Conservation (phyloP, 1,139 yeast species). For the Pichia sp. region DNA sequence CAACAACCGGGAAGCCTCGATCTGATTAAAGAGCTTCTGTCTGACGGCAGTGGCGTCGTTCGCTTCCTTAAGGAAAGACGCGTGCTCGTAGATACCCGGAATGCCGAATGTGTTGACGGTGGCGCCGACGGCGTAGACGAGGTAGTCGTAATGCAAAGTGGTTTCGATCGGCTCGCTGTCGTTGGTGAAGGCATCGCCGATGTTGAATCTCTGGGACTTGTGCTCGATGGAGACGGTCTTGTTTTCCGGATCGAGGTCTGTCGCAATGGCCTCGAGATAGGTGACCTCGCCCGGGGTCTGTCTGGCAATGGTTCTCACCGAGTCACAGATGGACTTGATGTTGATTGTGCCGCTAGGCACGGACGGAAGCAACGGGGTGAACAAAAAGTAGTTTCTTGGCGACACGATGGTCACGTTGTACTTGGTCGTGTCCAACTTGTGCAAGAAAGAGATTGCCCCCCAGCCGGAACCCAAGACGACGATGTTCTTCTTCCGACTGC, state of each 20-base stretch:
- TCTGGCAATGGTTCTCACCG: conserved; percentile 48
- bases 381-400: conserved; percentile 58
- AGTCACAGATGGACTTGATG: conserved; percentile 53
- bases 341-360: conserved; percentile 60
- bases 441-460: conserved; percentile 58
- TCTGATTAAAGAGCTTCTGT: conserved; percentile 55
- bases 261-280: conserved; percentile 59
- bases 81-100: conserved; percentile 69
- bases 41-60: conserved; percentile 54
- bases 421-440: conserved; percentile 54
- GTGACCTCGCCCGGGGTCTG: conserved; percentile 52
- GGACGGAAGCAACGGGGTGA: conserved; percentile 59
- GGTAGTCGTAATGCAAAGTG: conserved; percentile 62
- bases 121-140: conserved; percentile 82
- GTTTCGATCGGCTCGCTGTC: conserved; percentile 39
- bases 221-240: conserved; percentile 52
- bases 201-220: conserved; percentile 46
- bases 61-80: conserved; percentile 55
- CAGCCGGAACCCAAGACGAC: conserved; percentile 61
- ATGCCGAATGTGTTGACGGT: conserved; percentile 79
- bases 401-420: conserved; percentile 58
- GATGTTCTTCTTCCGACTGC: conserved; percentile 75
- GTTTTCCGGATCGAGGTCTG: conserved; percentile 49
- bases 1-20: conserved; percentile 69
- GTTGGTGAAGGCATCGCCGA: conserved; percentile 47